Conservation (phyloP, 768 basidiomycete genomes). For the Strobilomyces echinocephalus region DNA sequence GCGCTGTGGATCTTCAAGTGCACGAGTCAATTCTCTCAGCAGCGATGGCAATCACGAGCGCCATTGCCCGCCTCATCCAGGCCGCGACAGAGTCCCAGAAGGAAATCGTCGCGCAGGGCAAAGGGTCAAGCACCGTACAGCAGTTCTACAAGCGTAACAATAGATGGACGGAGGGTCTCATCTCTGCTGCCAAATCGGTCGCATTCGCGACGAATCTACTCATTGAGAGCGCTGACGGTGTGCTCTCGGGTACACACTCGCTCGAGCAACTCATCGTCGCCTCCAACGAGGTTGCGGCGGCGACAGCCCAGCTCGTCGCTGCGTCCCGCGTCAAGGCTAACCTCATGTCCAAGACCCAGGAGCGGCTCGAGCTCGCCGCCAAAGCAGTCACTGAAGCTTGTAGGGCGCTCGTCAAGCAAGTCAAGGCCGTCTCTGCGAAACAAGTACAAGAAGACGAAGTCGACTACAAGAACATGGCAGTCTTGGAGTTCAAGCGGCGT, state of each 20-base stretch:
- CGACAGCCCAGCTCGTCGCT: conserved; percentile 97
- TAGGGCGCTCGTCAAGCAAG: conserved; percentile 92
- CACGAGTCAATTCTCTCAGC: conserved; percentile 96
- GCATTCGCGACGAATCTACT: conserved; percentile 93
- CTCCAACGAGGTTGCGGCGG: conserved; percentile 97
- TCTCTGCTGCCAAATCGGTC: conserved; percentile 96
- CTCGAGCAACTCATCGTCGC: conserved; percentile 98
- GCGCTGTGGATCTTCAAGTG: conserved; percentile 89
- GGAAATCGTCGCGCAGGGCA: conserved; percentile 95
- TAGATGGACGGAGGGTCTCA: conserved; percentile 98
- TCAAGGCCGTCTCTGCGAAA: conserved; percentile 89
- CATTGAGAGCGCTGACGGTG: conserved; percentile 97
- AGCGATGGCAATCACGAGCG: conserved; percentile 91
- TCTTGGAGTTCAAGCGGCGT: conserved; percentile 89
- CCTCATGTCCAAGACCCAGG: conserved; percentile 98
- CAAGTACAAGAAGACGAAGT: conserved; percentile 76
- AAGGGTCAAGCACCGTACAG: conserved; percentile 84
- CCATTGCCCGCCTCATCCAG: conserved; percentile 90
- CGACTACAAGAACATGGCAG: conserved; percentile 86
- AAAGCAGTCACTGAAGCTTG: conserved; percentile 98
- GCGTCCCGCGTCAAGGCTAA: conserved; percentile 98
- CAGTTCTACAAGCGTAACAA: conserved; percentile 99
- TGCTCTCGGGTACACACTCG: conserved; percentile 92
- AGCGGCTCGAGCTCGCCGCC: conserved; percentile 90
- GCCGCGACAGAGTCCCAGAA: conserved; percentile 98